phyloP scores from a whole-genome alignment of 163 green algal genomes.

The Dunaliella salina region DNA sequence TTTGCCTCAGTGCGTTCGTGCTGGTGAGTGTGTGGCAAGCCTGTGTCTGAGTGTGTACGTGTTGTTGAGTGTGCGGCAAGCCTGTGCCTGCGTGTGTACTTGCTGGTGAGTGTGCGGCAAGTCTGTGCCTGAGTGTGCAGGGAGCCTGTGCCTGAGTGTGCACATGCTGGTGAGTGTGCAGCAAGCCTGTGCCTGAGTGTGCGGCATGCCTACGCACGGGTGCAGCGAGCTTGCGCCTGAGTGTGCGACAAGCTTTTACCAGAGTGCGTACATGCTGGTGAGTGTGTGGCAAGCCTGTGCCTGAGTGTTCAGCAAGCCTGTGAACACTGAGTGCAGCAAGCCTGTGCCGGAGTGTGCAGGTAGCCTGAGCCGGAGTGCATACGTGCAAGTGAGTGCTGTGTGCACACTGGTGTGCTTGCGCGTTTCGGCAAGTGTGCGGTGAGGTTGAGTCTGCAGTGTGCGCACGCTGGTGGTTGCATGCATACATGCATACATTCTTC shows the following conservation, averaged over 20 bases:
- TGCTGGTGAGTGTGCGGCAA: constrained; percentile 89
- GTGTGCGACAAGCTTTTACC: constrained; percentile 72
- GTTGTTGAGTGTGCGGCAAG: constrained; percentile 76
- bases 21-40: constrained; percentile 84
- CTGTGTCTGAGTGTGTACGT: constrained; percentile 68
- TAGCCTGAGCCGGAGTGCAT: constrained; percentile 77
- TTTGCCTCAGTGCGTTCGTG: constrained; percentile 85
- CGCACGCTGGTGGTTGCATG: background rate
- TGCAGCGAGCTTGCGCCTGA: constrained; percentile 67
- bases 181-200: constrained; percentile 78
- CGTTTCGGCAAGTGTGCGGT: too few species aligned
- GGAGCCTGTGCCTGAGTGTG: constrained; percentile 75
- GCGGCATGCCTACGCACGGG: constrained; percentile 79
- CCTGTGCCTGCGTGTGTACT: constrained; percentile 79
- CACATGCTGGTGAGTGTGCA: constrained; percentile 89
- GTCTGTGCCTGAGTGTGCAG: constrained; percentile 71
- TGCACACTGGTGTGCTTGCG: constrained; percentile 48
- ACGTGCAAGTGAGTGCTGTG: constrained; percentile 57
- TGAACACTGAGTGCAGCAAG: constrained; percentile 77
- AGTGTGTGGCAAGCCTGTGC: constrained; percentile 74
- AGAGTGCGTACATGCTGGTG: constrained; percentile 71
- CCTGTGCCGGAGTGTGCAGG: constrained; percentile 67
- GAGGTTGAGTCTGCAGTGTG: background rate
- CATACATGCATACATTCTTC: background rate
- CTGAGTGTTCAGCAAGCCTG: constrained; percentile 69